Base-by-base conservation (phyloP, 306 rosid species). In the Lithocarpus polystachyus region DNA sequence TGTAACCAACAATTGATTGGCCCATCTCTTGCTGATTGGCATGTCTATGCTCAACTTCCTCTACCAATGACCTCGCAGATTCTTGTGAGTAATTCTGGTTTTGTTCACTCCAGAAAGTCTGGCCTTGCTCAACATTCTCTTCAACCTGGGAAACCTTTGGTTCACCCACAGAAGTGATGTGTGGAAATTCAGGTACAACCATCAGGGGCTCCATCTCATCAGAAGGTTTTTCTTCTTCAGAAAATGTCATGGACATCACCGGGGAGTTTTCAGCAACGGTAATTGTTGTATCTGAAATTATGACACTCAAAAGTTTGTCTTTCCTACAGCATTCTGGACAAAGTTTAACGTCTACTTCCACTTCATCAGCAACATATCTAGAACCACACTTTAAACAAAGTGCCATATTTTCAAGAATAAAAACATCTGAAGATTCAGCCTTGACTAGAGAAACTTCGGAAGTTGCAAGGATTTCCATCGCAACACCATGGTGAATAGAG, bases 311-410 rank as follows among this genome's bases (percentile, higher is more conserved):
- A 67, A 71, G 77, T 75, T 77, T 67, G 68, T 74, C 86, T 85
- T 87, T 81, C 78, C 80, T 80, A 79, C 83, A 78, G 81, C 97
- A 92, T 65, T 87, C 89, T 72, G 82, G 87, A 79, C 97, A 92
- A 80, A 89, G 83, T 72, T 31, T 71, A 56, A 45, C 33, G 26
- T 78, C 74, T 73, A 61, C 77, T 77, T 87, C 92, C 80, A 57
- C 73, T 72, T 61, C 78, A 80, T 65, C 86, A 59, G 76, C 74
- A 79, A 70, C 76, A 76, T 82, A 90, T 71, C 53, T 76, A 72
- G 84, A 79, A 73, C 91, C 91, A 83, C 97, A 92, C 67, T 80
- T 85, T 60, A 82, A 81, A 86, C 97, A 92, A 67, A 82, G 62
- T 55, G 57, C 86, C 73, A 70, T 79, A 72, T 80, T 80, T 85